These are phyloP conservation scores for Diaporthe capsici DNA, from an alignment of 2,329 filamentous ascomycete species.

Conservation along the genomic window DNA sequence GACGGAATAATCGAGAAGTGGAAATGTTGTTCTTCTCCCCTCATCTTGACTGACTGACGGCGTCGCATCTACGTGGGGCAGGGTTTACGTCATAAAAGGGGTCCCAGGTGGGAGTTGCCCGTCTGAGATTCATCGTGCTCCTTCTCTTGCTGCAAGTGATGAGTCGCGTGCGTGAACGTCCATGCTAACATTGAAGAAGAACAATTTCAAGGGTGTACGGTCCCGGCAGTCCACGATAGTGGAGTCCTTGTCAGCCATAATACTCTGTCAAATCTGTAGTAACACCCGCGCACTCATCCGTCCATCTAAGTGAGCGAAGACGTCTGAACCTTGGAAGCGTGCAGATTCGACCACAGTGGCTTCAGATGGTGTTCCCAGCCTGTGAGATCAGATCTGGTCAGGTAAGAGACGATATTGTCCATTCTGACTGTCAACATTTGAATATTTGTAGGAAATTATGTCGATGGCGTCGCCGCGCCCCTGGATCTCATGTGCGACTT, in stretches of 20 bases:
- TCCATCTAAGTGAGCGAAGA: neutral
- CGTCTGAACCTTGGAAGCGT: neutral
- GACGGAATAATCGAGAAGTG: neutral
- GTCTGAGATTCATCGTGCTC: neutral
- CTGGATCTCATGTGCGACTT: neutral
- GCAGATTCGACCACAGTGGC: neutral
- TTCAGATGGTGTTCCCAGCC: neutral
- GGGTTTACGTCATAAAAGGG: conserved; percentile 37
- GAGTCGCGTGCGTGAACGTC: neutral
- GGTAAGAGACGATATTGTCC: too few relatives aligned
- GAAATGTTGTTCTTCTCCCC: neutral
- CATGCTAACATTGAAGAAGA: neutral
- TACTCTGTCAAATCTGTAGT: neutral
- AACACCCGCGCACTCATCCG: neutral
- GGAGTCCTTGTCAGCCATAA: neutral
- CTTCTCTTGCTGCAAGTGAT: neutral
- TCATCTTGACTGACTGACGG: neutral
- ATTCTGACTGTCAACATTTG: too few relatives aligned
- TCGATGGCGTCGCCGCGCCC: neutral
- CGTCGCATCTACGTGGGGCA: conserved; percentile 38
- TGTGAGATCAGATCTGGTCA: neutral
- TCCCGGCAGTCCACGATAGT: neutral
- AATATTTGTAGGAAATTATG: neutral
- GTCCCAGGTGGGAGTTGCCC: conserved; percentile 12
- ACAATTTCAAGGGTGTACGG: neutral